Percentiles rank a stretch among this genome's conserved stretches.
Evolutionary conservation across 176 grass and related monocot genomes (phyloP).

Genomic region (Alopecurus myosuroides): DNA sequence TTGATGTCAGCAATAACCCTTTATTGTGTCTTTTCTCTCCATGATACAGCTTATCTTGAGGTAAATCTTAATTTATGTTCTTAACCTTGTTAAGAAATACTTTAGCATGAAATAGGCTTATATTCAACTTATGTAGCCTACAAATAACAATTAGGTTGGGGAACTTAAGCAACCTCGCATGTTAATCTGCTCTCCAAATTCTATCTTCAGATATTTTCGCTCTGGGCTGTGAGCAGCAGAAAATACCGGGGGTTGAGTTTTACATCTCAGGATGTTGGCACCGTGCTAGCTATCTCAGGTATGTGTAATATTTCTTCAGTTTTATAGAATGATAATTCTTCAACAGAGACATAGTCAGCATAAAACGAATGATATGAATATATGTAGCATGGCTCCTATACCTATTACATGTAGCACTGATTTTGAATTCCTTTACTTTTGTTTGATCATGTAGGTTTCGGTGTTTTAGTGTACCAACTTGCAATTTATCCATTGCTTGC

Average conservation of each 20-base stretch:
- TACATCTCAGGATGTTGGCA: slow-evolving; percentile 68
- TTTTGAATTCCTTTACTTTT: background rate
- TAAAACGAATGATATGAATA: background rate
- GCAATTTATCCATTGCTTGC: slow-evolving; percentile 45
- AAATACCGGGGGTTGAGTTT: slow-evolving; percentile 55
- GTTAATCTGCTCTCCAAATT: slow-evolving; percentile 13
- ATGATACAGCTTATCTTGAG: slow-evolving; percentile 67
- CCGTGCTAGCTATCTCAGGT: slow-evolving; percentile 55
- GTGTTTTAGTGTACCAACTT: slow-evolving; percentile 55
- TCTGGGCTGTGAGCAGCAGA: slow-evolving; percentile 67
- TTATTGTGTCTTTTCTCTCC: slow-evolving; percentile 58
- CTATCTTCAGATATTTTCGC: slow-evolving; percentile 63
- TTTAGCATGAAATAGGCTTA: background rate
- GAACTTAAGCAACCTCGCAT: background rate
- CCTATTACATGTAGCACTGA: background rate
- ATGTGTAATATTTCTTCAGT: background rate
- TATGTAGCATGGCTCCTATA: background rate
- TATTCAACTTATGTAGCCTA: background rate
- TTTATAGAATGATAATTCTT: background rate
- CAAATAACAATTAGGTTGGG: background rate
- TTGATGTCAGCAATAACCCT: slow-evolving; percentile 56
- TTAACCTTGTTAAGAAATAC: background rate
- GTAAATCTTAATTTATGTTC: slow-evolving; percentile 11
- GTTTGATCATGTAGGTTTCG: slow-evolving; percentile 38
- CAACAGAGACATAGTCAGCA: background rate